Base-by-base conservation (phyloP, 768 basidiomycete genomes). In the Fomitopsis pulvina region DNA sequence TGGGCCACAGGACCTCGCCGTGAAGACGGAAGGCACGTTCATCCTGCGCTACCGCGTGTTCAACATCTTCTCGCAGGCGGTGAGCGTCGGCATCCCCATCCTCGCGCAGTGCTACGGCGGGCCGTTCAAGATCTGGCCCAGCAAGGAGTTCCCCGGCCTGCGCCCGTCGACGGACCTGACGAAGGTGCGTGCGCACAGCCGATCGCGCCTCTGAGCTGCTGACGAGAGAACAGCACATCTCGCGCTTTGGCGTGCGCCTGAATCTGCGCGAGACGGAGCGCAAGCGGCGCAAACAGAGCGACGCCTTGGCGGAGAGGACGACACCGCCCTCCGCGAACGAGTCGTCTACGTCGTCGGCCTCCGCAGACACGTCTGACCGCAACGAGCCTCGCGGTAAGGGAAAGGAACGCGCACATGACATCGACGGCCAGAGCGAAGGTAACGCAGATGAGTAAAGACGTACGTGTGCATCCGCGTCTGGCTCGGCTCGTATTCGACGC, bases 1-100 rank as follows among this genome's bases (percentile, higher is more conserved):
- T n/a, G n/a, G n/a, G n/a, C n/a, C n/a, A n/a, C 55, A 87, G 85
- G 84, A 87, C 57, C 68, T 87, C n/a, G 81, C 84, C 0, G 83
- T 87, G 4, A 81, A 79, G 56, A 73, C 71, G 20, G 83, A 85
- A 58, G 85, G 85, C 21, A 72, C 69, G 14, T 87, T 85, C 58
- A 71, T 81, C 32, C 68, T 86, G 22, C 75, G 83, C n/a, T 85
- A 85, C 58, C 72, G 84, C 3, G 72, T 76, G 49, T 83, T 87
- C 57, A 81, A 84, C 63, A 66, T 87, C 30, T 77, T 75, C 58
- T 75, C 74, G 0, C 60, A 63, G 22, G 67, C 71, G 11, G 47
- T 54, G 18, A 61, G 58, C 28, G 52, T 56, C 59, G 68, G 73
- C 25, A 59, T 72, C 9, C 70, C 70, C 1, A 70, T 85, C 4